Conservation (phyloP, 2,329 filamentous ascomycete species). For the Aureobasidium sp. region DNA sequence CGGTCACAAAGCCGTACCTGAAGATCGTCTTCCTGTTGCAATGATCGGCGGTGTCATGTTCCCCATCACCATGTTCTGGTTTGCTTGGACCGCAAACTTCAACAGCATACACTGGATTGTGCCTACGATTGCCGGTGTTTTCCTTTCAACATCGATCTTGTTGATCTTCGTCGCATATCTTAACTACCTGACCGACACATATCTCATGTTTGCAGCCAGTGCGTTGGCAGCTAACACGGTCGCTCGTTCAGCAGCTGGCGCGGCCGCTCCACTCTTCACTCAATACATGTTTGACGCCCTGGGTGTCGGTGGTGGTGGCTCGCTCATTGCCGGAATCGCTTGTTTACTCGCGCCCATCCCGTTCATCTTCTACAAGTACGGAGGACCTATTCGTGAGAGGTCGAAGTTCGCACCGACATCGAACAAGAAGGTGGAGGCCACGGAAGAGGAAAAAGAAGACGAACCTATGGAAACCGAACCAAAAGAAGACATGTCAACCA, state of each 20-base stretch:
- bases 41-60: slow-evolving; percentile 39
- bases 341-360: slow-evolving; percentile 37
- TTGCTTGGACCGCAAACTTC: slow-evolving; percentile 43
- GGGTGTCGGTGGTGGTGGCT: slow-evolving; percentile 34
- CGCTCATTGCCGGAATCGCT: slow-evolving; percentile 51
- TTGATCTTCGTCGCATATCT: slow-evolving; percentile 60
- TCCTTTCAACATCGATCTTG: slow-evolving; percentile 45
- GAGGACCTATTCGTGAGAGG: slow-evolving; percentile 29
- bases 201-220: slow-evolving; percentile 42
- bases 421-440: slow-evolving; percentile 1
- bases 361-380: slow-evolving; percentile 37
- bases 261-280: slow-evolving; percentile 35
- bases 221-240: slow-evolving; percentile 37
- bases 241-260: slow-evolving; percentile 32
- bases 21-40: slow-evolving; percentile 42
- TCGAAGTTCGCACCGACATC: slow-evolving; percentile 33
- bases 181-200: slow-evolving; percentile 62
- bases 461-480: slow-evolving; percentile 3
- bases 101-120: slow-evolving; percentile 53
- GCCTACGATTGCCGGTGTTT: slow-evolving; percentile 49
- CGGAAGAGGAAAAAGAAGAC: not conserved
- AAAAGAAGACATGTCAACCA: not conserved
- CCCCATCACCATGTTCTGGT: slow-evolving; percentile 40
- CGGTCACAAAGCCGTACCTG: slow-evolving; percentile 44
- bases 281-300: slow-evolving; percentile 36